Conservation (phyloP, 345 rosid genomes). For the Durio zibethinus region DNA sequence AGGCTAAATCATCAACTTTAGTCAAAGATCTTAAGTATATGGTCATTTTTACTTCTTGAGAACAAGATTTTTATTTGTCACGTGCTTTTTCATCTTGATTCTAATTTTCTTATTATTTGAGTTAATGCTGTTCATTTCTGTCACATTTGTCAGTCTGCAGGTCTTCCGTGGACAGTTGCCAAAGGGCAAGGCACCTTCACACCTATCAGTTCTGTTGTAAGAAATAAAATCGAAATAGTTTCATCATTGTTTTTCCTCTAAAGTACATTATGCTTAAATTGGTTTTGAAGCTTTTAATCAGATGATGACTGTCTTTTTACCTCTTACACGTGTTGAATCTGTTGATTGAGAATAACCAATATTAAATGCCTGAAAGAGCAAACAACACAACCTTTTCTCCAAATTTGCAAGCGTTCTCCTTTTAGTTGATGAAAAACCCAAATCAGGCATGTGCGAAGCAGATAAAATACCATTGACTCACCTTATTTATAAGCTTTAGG, state of each 20-base stretch:
- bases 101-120: neutral
- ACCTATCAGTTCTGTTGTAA: conserved; percentile 84
- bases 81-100: neutral
- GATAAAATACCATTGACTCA: no score
- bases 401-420: neutral
- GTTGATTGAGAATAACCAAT: no score
- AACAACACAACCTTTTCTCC: neutral
- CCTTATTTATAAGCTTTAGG: no score
- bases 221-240: conserved; percentile 21
- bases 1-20: neutral
- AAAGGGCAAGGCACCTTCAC: conserved; percentile 95
- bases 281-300: neutral
- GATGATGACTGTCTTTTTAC: neutral
- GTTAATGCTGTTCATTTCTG: neutral
- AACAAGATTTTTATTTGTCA: neutral
- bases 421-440: neutral
- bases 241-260: conserved; percentile 6
- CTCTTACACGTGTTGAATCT: neutral
- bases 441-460: no score
- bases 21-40: neutral
- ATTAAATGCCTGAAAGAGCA: neutral
- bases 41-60: neutral
- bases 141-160: conserved; percentile 57
- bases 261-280: neutral
- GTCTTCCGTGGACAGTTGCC: conserved; percentile 94